These are phyloP conservation scores for Xylaria nigripes DNA, from an alignment of 495 filamentous ascomycete species.

Conservation along the genomic window DNA sequence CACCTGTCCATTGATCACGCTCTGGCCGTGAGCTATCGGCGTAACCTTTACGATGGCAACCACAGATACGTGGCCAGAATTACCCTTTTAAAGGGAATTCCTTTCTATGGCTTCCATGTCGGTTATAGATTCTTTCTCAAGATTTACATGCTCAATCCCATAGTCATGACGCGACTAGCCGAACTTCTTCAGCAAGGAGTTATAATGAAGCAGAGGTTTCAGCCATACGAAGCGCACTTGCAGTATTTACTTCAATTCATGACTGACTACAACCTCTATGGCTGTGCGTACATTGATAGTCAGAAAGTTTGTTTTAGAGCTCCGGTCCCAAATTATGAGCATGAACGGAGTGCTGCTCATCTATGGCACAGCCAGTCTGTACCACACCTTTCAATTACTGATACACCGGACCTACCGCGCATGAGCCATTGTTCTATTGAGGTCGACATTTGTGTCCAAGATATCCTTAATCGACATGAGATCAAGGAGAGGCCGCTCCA, in stretches of 20 bases:
- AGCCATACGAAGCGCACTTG: constrained; percentile 89
- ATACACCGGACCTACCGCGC: constrained; percentile 56
- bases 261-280: constrained; percentile 94
- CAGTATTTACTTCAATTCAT: constrained; percentile 93
- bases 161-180: constrained; percentile 69
- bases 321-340: constrained; percentile 59
- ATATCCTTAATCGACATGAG: constrained; percentile 77
- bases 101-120: constrained; percentile 91
- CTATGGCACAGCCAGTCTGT: constrained; percentile 72
- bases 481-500: constrained; percentile 68
- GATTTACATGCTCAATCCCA: constrained; percentile 83
- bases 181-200: constrained; percentile 81
- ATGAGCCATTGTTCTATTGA: constrained; percentile 85
- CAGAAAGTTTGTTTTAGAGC: constrained; percentile 58
- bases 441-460: constrained; percentile 77
- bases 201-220: constrained; percentile 71
- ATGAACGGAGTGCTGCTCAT: constrained; percentile 51
- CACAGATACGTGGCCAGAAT: constrained; percentile 78
- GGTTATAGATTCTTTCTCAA: constrained; percentile 90
- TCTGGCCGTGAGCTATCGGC: constrained; percentile 68
- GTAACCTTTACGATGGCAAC: constrained; percentile 60
- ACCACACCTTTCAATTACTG: constrained; percentile 40
- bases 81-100: constrained; percentile 82
- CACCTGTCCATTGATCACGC: constrained; percentile 81
- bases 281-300: constrained; percentile 69